Base-by-base conservation (phyloP, 2,329 filamentous ascomycete species). In the Penicillium griseofulvum region DNA sequence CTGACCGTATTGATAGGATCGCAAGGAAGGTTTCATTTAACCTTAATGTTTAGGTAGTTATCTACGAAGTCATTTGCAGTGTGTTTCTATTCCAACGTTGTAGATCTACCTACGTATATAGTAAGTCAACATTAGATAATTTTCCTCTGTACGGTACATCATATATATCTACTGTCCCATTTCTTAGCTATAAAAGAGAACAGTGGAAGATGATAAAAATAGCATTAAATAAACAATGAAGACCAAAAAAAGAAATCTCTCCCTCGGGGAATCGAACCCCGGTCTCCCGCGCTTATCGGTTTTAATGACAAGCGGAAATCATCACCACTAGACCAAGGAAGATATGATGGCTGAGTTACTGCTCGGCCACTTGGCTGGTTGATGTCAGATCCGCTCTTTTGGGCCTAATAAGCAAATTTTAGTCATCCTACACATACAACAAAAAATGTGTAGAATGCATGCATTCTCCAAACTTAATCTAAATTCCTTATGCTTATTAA, bases 191-290 rank as follows among this genome's bases (percentile, higher is more conserved):
- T 1, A 6, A 24, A 22, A 9, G 12, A 2, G 2, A n/a, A n/a
- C 7, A 5, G 33, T 36, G 10, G 19, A 39, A 12, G 10, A 8
- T 16, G 9, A 8, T 17, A 43, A 28, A 26, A 12, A 12, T 28
- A n/a, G 14, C 3, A 3, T 3, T n/a, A 28, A 42, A 4, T 17
- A 1, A 31, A 33, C n/a, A 33, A 14, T 14, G 4, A 44, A 19
- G 1, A 1, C 2, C 5, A 28, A 41, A 41, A 28, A 42, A 43
- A 50, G 28, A 50, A 43, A 50, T 49, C 47, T 49, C 47, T 49
- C 47, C 47, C 45, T 52, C 39, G 66, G 66, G 66, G 64, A 69
- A 68, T 70, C 65, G 67, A 69, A 69, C 67, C 67, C 67, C 65
- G 67, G 67, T 69, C 67, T 68, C 67, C 67, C 67, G 67, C 65